phyloP scores from a whole-genome alignment of 2,329 filamentous ascomycete species.

The Venturia nashicola region DNA sequence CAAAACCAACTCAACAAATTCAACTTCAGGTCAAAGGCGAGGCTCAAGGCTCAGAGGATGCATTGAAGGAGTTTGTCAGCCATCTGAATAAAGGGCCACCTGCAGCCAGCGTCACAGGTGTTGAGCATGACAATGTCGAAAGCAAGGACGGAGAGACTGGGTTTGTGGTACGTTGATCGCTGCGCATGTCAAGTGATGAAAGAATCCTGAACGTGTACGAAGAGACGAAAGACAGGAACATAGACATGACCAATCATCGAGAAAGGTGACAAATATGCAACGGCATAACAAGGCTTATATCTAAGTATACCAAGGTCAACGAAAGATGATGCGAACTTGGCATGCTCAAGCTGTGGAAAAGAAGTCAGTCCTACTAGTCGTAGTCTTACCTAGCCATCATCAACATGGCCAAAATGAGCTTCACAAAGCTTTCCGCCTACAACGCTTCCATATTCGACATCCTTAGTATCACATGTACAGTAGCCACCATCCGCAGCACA shows the following conservation, averaged over 20 bases:
- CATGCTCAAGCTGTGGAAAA: background rate
- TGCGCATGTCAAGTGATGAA: background rate
- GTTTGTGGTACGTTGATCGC: slow-evolving; percentile 32
- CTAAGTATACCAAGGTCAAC: background rate
- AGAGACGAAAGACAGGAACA: background rate
- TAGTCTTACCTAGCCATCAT: too few relatives aligned
- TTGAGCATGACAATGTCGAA: slow-evolving; percentile 58
- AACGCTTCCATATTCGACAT: too few relatives aligned
- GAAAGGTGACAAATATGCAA: background rate
- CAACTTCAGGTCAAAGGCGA: slow-evolving; percentile 67
- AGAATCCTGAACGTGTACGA: background rate
- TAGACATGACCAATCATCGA: background rate
- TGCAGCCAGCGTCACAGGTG: slow-evolving; percentile 57
- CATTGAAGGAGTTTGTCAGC: slow-evolving; percentile 57
- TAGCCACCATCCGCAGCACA: too few relatives aligned
- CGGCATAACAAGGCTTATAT: background rate
- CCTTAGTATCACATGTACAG: too few relatives aligned
- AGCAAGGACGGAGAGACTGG: slow-evolving; percentile 52
- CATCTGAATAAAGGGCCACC: slow-evolving; percentile 64
- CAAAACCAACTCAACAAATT: background rate
- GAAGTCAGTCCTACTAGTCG: too few relatives aligned
- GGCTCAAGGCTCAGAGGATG: slow-evolving; percentile 60
- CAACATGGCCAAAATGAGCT: too few relatives aligned
- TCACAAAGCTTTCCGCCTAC: too few relatives aligned
- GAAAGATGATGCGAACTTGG: background rate